phyloP scores from a whole-genome alignment of 805 yeast genomes.

The Yarrowia sp. region DNA sequence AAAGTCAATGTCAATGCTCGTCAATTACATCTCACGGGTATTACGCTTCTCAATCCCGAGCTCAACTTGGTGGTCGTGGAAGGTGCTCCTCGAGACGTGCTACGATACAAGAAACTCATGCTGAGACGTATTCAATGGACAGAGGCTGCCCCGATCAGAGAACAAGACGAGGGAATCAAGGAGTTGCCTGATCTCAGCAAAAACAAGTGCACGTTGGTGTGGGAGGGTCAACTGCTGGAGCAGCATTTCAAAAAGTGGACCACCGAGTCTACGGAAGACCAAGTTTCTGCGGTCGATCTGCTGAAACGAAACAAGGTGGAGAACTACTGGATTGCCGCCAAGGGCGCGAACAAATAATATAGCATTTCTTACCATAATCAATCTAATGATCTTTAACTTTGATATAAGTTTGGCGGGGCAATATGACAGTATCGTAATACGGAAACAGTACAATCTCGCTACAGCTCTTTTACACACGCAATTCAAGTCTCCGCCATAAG shows the following conservation, averaged over 20 bases:
- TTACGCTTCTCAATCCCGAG: conserved; percentile 48
- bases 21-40: conserved; percentile 72
- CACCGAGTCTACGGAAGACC: conserved; percentile 59
- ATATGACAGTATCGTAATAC: neutral
- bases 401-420: too few relatives aligned
- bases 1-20: conserved; percentile 83
- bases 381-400: neutral
- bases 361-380: neutral
- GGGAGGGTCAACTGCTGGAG: conserved; percentile 73
- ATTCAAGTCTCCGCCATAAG: conserved; percentile 21
- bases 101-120: conserved; percentile 68
- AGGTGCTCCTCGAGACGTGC: conserved; percentile 70
- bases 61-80: conserved; percentile 72
- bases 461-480: neutral
- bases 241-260: conserved; percentile 74
- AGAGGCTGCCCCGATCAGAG: conserved; percentile 54
- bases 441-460: too few relatives aligned
- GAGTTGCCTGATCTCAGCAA: conserved; percentile 45
- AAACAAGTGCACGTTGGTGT: conserved; percentile 60
- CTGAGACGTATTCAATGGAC: conserved; percentile 73
- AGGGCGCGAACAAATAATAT: conserved; percentile 1
- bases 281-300: conserved; percentile 59
- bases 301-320: conserved; percentile 62
- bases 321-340: conserved; percentile 58
- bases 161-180: conserved; percentile 32